Base-by-base conservation (phyloP, 805 yeast species). In the Ogataea paraovalis region DNA sequence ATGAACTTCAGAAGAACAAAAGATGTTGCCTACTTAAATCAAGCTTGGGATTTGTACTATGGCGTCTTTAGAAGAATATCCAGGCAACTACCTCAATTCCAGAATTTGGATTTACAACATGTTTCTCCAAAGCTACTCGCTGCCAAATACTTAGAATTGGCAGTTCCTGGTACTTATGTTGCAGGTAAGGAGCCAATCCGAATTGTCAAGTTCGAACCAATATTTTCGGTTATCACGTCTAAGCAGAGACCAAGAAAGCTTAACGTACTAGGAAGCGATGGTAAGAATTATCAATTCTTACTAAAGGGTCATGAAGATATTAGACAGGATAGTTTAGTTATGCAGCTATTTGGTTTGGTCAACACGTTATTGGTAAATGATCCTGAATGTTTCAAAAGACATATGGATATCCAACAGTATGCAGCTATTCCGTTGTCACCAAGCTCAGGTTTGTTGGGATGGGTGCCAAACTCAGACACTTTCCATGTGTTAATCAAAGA, bases 381-480 rank as follows among this genome's bases (percentile, higher is more conserved):
- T 65, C 83, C 97, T 0, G 99, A 94, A 63, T 90, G 97, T 64
- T 94, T 91, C 76, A 91, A 89, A 71, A 78, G 99, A 54, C 98
- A 94, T 65, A 74, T 94, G 69, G 95, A 87, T 62, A 90, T 94
- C 51, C 97, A 90, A 60, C 84, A 83, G 54, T 94, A 81, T 69
- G 85, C 97, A 0, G 97, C 97, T 0, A 92, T 88, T 58, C 99
- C 99, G 8, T 69, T 94, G 41, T 90, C 98, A 2, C 99, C 99
- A 21, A 90, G 88, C 59, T 88, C 96, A n/a, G 99, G 99, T 52
- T 67, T 94, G 43, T 69, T 94, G 39, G 96, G 97, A 1, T 94
- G 98, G 97, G 99, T 94, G 41, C 94, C 96, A 6, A 92, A 94
- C 64, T 85, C 96, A 59, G 99, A 95, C 61, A 94, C 99, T 0